Evolutionary conservation across 495 filamentous ascomycete species (phyloP).

Genomic region (Cudoniella acicularis): DNA sequence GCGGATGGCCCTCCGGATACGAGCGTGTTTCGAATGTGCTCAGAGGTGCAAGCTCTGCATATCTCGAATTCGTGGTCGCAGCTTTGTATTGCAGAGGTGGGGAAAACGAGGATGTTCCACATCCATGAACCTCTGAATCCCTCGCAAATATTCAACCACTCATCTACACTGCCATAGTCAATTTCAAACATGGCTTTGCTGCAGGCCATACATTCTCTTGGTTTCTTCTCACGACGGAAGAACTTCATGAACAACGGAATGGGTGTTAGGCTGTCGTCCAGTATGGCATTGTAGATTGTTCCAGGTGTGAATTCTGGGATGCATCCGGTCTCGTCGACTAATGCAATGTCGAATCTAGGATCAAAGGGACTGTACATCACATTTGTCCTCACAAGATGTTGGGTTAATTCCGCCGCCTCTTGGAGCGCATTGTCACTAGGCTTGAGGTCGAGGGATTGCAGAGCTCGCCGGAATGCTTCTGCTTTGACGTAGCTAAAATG

Average conservation of each 20-base stretch:
- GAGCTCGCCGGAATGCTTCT: not conserved
- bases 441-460: not conserved
- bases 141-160: not conserved
- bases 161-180: slow-evolving; percentile 1
- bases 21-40: slow-evolving; percentile 1
- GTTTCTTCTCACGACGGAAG: not conserved
- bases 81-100: slow-evolving; percentile 1
- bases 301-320: slow-evolving; percentile 6
- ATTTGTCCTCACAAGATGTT: not conserved
- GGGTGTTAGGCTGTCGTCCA: not conserved
- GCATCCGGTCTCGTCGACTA: slow-evolving; percentile 9
- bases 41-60: slow-evolving; percentile 6
- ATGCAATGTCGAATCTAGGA: slow-evolving; percentile 3
- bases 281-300: not conserved
- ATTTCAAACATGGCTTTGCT: slow-evolving; percentile 9
- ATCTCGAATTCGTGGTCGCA: slow-evolving; percentile 12
- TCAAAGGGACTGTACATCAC: slow-evolving; percentile 8
- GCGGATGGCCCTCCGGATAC: slow-evolving; percentile 1
- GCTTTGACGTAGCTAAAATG: slow-evolving; percentile 1
- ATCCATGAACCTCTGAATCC: slow-evolving; percentile 5
- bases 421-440: not conserved
- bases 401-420: not conserved
- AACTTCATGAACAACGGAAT: slow-evolving; percentile 8
- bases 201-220: slow-evolving; percentile 1
- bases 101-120: slow-evolving; percentile 9